Percentiles rank a stretch among this genome's conserved stretches.
These are phyloP conservation scores for Vanderwaltozyma yarrowii DNA, from an alignment of 805 yeast genomes.

Conservation along the genomic window DNA sequence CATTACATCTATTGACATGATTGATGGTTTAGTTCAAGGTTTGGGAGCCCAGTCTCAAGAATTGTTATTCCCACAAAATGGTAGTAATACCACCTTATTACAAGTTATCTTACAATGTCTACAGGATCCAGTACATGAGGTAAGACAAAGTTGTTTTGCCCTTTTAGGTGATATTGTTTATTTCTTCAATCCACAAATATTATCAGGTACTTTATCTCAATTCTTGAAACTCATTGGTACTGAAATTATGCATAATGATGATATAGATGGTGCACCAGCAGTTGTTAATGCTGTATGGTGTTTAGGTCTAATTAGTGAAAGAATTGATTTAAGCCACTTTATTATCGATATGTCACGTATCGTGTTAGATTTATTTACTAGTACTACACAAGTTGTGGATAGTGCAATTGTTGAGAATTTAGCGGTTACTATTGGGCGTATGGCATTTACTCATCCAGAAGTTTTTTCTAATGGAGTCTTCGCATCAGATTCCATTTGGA, in stretches of 20 bases:
- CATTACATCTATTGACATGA: slow-evolving; percentile 77
- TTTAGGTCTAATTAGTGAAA: slow-evolving; percentile 72
- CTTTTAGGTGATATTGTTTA: slow-evolving; percentile 80
- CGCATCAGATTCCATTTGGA: slow-evolving; percentile 33
- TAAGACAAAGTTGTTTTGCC: slow-evolving; percentile 89
- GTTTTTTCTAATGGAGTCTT: slow-evolving; percentile 40
- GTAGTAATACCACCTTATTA: slow-evolving; percentile 36
- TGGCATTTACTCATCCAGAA: slow-evolving; percentile 57
- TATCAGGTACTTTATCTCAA: slow-evolving; percentile 30
- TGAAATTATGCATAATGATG: slow-evolving; percentile 44
- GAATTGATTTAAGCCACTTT: slow-evolving; percentile 28
- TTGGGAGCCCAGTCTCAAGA: slow-evolving; percentile 53
- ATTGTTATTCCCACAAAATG: slow-evolving; percentile 24
- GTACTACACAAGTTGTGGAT: slow-evolving; percentile 18
- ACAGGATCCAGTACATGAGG: slow-evolving; percentile 71
- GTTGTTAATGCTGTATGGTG: slow-evolving; percentile 81
- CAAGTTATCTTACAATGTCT: slow-evolving; percentile 57
- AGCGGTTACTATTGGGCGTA: slow-evolving; percentile 80
- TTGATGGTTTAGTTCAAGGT: slow-evolving; percentile 92
- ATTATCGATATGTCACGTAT: slow-evolving; percentile 23
- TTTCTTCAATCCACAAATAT: slow-evolving; percentile 33
- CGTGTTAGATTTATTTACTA: slow-evolving; percentile 21
- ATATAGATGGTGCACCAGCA: slow-evolving; percentile 25
- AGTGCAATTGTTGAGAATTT: slow-evolving; percentile 70
- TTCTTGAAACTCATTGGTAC: slow-evolving; percentile 57